Evolutionary conservation across 495 filamentous ascomycete species (phyloP).

Genomic region (Penicillium lagena): DNA sequence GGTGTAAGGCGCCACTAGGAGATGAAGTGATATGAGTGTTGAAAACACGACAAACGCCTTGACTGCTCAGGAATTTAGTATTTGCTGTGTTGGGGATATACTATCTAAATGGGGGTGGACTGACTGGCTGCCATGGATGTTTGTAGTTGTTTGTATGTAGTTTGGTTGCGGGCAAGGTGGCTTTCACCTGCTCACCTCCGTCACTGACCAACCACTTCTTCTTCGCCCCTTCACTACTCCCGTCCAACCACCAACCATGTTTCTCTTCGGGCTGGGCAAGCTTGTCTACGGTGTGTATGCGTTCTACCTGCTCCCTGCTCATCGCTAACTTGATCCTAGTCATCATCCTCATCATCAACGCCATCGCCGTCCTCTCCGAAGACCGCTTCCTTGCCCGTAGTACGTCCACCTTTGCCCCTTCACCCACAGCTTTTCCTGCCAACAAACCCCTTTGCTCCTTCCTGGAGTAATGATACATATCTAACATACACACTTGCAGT

Average conservation of each 20-base stretch:
- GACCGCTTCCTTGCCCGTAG: conserved; percentile 95
- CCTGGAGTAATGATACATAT: neutral
- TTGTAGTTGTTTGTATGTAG: neutral
- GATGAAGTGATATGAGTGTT: conserved; percentile 63
- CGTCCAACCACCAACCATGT: conserved; percentile 39
- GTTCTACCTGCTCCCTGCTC: neutral
- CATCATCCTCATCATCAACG: conserved; percentile 82
- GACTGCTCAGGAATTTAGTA: conserved; percentile 5
- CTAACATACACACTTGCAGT: conserved; percentile 43
- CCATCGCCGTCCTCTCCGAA: conserved; percentile 92
- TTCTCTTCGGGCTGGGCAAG: conserved; percentile 65
- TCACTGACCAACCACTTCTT: conserved; percentile 10
- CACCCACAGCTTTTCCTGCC: neutral
- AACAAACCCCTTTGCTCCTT: no score
- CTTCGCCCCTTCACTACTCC: conserved; percentile 2
- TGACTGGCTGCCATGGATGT: conserved; percentile 17
- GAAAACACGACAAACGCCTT: conserved; percentile 44
- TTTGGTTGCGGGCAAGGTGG: conserved; percentile 9
- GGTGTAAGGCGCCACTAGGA: conserved; percentile 79
- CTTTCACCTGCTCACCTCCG: conserved; percentile 1
- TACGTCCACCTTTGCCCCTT: conserved; percentile 37
- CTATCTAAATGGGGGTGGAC: neutral
- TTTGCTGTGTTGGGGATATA: neutral
- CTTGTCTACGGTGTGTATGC: conserved; percentile 58
- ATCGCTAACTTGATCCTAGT: conserved; percentile 41